These are phyloP conservation scores for Elongisporangium undulatum DNA, from an alignment of 352 stramenopile species.

Conservation along the genomic window DNA sequence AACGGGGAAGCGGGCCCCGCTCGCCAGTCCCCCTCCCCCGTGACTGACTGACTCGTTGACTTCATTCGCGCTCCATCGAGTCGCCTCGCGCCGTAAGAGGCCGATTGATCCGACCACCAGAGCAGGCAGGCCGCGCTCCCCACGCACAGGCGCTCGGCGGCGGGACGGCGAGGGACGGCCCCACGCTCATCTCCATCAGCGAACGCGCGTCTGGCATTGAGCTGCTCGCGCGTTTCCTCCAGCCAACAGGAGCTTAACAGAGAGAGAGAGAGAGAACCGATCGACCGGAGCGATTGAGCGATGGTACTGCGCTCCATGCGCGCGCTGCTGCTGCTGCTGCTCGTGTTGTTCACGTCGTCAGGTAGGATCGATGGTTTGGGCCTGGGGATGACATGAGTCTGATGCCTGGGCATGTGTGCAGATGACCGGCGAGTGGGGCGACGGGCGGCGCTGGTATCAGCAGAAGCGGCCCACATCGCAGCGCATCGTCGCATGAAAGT, in stretches of 20 bases:
- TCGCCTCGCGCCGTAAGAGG: constrained; percentile 17
- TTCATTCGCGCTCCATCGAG: neutral
- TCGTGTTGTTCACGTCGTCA: constrained; percentile 8
- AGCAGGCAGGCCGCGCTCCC: constrained; percentile 12
- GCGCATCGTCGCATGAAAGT: neutral
- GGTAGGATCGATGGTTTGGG: neutral
- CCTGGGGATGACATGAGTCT: neutral
- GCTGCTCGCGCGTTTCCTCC: neutral
- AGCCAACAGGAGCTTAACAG: neutral
- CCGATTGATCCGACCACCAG: constrained; percentile 5
- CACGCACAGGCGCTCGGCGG: constrained; percentile 8
- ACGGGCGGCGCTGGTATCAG: neutral
- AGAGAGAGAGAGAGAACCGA: neutral
- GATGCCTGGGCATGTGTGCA: neutral
- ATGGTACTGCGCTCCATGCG: neutral
- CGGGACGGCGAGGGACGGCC: constrained; percentile 6
- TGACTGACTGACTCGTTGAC: neutral
- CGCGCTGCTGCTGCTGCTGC: constrained; percentile 5
- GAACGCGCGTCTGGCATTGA: neutral
- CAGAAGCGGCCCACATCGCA: neutral
- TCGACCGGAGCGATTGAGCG: neutral
- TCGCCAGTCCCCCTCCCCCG: neutral
- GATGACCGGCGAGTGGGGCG: neutral
- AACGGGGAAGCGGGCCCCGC: neutral
- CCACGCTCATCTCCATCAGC: constrained; percentile 10